Percentiles rank a stretch among this genome's conserved stretches.
Evolutionary conservation across 2,329 filamentous ascomycete genomes (phyloP).

Genomic region (Truncatella angustata): DNA sequence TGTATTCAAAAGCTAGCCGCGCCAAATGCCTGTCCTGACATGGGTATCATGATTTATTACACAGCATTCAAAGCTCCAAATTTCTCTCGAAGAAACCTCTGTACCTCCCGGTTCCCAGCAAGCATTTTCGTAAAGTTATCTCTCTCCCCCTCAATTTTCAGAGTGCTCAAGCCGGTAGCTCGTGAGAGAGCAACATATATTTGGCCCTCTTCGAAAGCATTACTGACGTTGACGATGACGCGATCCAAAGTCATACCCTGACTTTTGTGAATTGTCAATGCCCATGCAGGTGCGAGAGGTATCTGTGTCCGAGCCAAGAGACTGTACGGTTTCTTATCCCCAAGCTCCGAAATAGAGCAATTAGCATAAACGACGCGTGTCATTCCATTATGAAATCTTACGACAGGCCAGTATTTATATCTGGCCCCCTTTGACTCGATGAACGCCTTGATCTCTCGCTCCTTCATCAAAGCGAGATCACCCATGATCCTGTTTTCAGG

Average conservation of each 20-base stretch:
- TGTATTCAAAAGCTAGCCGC: not conserved
- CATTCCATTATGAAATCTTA: conserved; percentile 49
- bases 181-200: conserved; percentile 62
- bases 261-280: conserved; percentile 61
- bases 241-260: conserved; percentile 62
- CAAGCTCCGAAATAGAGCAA: conserved; percentile 47
- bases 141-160: conserved; percentile 35
- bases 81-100: conserved; percentile 31
- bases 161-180: conserved; percentile 48
- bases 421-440: conserved; percentile 26
- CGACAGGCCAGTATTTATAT: conserved; percentile 45
- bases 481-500: conserved; percentile 27
- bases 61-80: conserved; percentile 26
- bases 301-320: conserved; percentile 58
- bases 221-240: conserved; percentile 52
- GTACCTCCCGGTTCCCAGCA: conserved; percentile 32
- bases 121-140: conserved; percentile 25
- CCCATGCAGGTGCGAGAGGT: conserved; percentile 59
- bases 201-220: conserved; percentile 56
- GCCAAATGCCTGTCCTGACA: not conserved
- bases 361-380: conserved; percentile 47
- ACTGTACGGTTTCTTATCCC: conserved; percentile 42
- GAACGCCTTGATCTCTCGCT: conserved; percentile 36
- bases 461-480: conserved; percentile 34
- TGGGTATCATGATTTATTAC: conserved; percentile 2